Percentiles rank a stretch among this genome's conserved stretches.
phyloP scores from a whole-genome alignment of 805 yeast genomes.

The Wickerhamomyces xylosicus region DNA sequence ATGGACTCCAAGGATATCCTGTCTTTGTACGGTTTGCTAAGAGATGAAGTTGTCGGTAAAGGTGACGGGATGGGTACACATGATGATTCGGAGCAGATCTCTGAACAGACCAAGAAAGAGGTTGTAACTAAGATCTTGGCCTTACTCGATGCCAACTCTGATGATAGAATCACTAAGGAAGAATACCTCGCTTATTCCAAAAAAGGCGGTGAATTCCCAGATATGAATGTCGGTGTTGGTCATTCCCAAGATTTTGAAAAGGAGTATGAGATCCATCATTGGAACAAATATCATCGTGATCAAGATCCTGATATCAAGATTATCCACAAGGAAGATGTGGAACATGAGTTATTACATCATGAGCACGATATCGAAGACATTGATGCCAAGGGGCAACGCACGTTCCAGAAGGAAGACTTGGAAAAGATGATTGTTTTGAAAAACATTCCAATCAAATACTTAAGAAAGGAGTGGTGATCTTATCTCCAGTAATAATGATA shows the following conservation, averaged over 20 bases:
- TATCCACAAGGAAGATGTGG: conserved; percentile 83
- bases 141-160: conserved; percentile 55
- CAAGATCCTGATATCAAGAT: conserved; percentile 73
- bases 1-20: conserved; percentile 57
- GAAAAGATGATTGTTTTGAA: conserved; percentile 25
- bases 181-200: conserved; percentile 60
- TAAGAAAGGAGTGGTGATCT: no score
- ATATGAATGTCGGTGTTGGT: conserved; percentile 87
- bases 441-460: conserved; percentile 29
- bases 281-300: conserved; percentile 72
- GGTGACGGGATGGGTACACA: conserved; percentile 87
- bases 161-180: conserved; percentile 51
- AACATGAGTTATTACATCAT: conserved; percentile 29
- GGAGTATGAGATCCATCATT: conserved; percentile 92
- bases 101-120: conserved; percentile 41
- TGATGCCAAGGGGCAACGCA: conserved; percentile 43
- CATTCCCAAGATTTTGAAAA: conserved; percentile 90
- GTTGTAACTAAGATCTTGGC: conserved; percentile 44
- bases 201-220: conserved; percentile 72
- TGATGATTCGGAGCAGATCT: conserved; percentile 49
- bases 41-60: conserved; percentile 68
- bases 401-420: conserved; percentile 26
- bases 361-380: conserved; percentile 75
- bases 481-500: no score
- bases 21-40: conserved; percentile 68